Conservation (phyloP, 1,284 basidiomycete genomes). For the Mycena sp. region DNA sequence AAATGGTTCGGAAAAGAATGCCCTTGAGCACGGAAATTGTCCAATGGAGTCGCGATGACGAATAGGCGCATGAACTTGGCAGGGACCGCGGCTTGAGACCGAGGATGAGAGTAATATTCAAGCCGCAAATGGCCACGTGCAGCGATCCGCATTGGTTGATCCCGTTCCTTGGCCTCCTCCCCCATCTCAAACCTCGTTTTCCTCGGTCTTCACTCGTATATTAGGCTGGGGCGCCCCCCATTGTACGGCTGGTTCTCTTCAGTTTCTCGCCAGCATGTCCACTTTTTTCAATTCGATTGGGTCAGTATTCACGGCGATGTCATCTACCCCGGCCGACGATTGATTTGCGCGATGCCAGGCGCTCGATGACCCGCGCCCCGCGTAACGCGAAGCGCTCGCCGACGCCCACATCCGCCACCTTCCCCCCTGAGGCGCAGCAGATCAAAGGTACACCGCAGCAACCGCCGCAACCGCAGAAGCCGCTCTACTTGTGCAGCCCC, state of each 20-base stretch:
- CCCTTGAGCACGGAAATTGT: background rate
- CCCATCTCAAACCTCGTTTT: constrained; percentile 16
- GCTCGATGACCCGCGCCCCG: constrained; percentile 77
- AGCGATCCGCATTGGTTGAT: constrained; percentile 9
- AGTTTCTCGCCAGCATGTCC: constrained; percentile 61
- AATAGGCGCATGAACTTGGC: background rate
- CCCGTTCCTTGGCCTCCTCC: constrained; percentile 15
- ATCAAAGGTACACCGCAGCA: constrained; percentile 55
- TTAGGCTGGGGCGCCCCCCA: constrained; percentile 12
- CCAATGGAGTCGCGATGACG: background rate
- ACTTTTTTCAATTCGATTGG: constrained; percentile 81
- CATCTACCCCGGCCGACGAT: constrained; percentile 10
- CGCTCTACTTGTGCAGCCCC: constrained; percentile 92
- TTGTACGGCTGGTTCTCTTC: constrained; percentile 47
- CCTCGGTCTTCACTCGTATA: background rate
- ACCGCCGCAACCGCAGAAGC: constrained; percentile 58
- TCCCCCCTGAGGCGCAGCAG: constrained; percentile 59
- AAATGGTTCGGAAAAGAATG: background rate
- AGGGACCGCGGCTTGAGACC: constrained; percentile 2
- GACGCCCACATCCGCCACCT: constrained; percentile 75
- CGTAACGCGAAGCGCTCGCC: constrained; percentile 73
- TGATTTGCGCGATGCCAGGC: constrained; percentile 51
- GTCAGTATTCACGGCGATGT: constrained; percentile 51
- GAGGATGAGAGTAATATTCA: background rate
- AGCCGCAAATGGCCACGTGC: background rate